phyloP scores from a whole-genome alignment of 2,329 filamentous ascomycete species.

The Aspergillus costaricaensis region DNA sequence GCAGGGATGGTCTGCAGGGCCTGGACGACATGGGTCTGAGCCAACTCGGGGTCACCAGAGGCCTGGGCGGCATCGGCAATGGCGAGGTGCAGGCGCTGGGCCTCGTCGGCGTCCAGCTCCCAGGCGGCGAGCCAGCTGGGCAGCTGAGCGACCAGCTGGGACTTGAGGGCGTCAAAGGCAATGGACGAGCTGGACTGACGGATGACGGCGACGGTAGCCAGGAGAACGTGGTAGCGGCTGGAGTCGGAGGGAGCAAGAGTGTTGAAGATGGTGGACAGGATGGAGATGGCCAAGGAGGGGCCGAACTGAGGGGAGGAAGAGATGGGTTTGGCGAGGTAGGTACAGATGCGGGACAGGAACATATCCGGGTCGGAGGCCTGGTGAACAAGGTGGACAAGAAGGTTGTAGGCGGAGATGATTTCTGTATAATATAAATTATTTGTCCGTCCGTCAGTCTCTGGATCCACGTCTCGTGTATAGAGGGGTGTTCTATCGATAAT shows the following conservation, averaged over 20 bases:
- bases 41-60: constrained; percentile 73
- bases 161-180: constrained; percentile 80
- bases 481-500: not conserved
- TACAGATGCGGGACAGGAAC: constrained; percentile 84
- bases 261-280: constrained; percentile 96
- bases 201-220: constrained; percentile 83
- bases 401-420: constrained; percentile 93
- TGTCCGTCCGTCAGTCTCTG: constrained; percentile 23
- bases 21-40: constrained; percentile 70
- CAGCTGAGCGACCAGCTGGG: constrained; percentile 75
- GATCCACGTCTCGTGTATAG: not conserved
- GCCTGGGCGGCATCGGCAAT: constrained; percentile 80
- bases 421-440: constrained; percentile 54
- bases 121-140: constrained; percentile 80
- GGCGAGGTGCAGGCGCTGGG: constrained; percentile 80
- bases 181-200: constrained; percentile 67
- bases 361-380: constrained; percentile 83
- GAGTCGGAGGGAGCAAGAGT: constrained; percentile 75
- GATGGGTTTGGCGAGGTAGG: constrained; percentile 84
- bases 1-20: constrained; percentile 76
- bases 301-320: constrained; percentile 83
- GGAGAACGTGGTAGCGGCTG: constrained; percentile 84
- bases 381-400: constrained; percentile 88
- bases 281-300: constrained; percentile 80
- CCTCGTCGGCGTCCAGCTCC: constrained; percentile 78